Evolutionary conservation across 352 stramenopile species (phyloP).

Genomic region (Pythium dissimile): DNA sequence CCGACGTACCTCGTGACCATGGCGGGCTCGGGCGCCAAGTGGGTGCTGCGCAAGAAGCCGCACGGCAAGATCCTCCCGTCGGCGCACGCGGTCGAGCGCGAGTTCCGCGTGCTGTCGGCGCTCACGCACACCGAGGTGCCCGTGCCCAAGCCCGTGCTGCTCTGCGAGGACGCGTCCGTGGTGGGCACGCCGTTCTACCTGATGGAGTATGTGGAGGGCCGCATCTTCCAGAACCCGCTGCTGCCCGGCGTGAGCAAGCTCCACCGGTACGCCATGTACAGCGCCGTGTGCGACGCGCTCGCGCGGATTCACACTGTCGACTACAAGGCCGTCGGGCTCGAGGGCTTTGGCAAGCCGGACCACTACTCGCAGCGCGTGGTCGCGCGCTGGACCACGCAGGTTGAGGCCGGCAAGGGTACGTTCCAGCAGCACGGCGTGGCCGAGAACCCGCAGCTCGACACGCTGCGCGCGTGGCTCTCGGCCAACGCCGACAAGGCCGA

Average conservation of each 20-base stretch:
- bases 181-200: slow-evolving; percentile 80
- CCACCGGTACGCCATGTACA: slow-evolving; percentile 83
- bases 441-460: slow-evolving; percentile 50
- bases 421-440: slow-evolving; percentile 47
- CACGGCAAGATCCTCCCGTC: slow-evolving; percentile 74
- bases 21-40: slow-evolving; percentile 43
- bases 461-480: slow-evolving; percentile 57
- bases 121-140: slow-evolving; percentile 68
- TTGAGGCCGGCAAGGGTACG: slow-evolving; percentile 41
- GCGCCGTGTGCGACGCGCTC: slow-evolving; percentile 60
- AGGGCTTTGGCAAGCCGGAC: slow-evolving; percentile 55
- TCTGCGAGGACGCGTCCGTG: slow-evolving; percentile 58
- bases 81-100: slow-evolving; percentile 76
- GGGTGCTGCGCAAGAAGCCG: slow-evolving; percentile 85
- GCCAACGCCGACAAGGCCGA: slow-evolving; percentile 40
- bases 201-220: slow-evolving; percentile 76
- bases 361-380: slow-evolving; percentile 78
- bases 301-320: slow-evolving; percentile 64
- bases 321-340: slow-evolving; percentile 49
- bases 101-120: slow-evolving; percentile 68
- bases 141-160: slow-evolving; percentile 54
- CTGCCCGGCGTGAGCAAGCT: slow-evolving; percentile 58
- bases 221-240: slow-evolving; percentile 71
- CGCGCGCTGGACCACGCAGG: slow-evolving; percentile 66
- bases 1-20: slow-evolving; percentile 84